phyloP scores from a whole-genome alignment of 225 moss, liverwort and hornwort genomes.

The Pleurozium schreberi region DNA sequence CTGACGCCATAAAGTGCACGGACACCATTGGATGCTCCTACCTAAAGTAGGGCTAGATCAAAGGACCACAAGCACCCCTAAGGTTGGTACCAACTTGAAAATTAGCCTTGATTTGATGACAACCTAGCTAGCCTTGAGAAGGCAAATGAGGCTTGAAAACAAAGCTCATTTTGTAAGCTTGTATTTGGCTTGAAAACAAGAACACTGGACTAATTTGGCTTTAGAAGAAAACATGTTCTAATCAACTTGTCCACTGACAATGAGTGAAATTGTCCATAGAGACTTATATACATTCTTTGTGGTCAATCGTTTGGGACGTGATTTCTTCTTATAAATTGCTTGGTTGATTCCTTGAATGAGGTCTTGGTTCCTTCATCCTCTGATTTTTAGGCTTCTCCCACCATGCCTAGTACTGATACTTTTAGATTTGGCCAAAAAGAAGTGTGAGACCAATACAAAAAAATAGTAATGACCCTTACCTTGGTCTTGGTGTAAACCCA shows the following conservation, averaged over 20 bases:
- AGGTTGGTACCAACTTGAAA: not conserved
- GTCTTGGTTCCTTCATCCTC: not conserved
- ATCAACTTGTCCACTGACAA: not conserved
- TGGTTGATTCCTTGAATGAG: not conserved
- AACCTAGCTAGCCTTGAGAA: accelerated
- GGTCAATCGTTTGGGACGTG: too few species aligned
- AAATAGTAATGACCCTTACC: not conserved
- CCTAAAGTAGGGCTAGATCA: too few species aligned
- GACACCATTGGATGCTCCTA: too few species aligned
- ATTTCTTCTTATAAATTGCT: not conserved
- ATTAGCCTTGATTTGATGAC: too few species aligned
- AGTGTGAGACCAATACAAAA: not conserved
- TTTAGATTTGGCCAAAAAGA: not conserved
- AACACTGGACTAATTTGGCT: not conserved
- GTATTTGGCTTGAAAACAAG: not conserved
- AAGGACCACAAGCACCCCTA: not conserved
- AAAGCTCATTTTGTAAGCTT: not conserved
- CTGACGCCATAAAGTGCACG: too few species aligned
- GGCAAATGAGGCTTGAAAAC: not conserved
- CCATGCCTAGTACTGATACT: accelerated
- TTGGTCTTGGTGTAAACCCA: too few species aligned
- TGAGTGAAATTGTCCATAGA: not conserved
- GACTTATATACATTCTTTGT: too few species aligned
- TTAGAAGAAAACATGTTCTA: too few species aligned
- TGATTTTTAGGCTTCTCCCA: accelerated